A percentile compares a stretch with the other conserved stretches of the same genome.
Evolutionary conservation across 306 rosid species (phyloP).

Genomic region (Lathyrus sativus): DNA sequence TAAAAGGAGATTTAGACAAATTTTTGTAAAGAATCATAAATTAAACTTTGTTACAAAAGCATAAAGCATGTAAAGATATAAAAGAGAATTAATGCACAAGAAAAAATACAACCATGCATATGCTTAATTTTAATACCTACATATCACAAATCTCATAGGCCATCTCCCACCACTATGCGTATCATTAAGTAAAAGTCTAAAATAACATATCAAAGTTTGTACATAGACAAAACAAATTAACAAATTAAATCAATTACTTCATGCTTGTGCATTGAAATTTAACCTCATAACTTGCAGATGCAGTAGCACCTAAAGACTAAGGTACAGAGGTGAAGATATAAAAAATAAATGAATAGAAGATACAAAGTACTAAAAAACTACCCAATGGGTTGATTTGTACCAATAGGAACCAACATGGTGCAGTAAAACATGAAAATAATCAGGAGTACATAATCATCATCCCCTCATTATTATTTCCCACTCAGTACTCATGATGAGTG

Average conservation of each 20-base stretch:
- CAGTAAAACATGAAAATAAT: conserved; percentile 34
- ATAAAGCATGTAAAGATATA: conserved; percentile 50
- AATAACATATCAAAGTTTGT: conserved; percentile 13
- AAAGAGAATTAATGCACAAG: conserved; percentile 52
- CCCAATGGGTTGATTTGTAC: too few relatives aligned
- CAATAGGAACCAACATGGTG: too few relatives aligned
- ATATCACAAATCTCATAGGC: conserved; percentile 39
- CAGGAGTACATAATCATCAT: conserved; percentile 33
- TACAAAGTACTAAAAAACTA: neutral
- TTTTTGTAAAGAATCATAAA: conserved; percentile 53
- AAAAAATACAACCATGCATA: conserved; percentile 43
- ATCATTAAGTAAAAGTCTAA: conserved; percentile 35
- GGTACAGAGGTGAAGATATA: conserved; percentile 2
- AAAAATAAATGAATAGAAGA: neutral
- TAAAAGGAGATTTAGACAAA: conserved; percentile 50
- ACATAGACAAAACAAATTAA: neutral
- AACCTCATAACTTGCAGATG: conserved; percentile 3
- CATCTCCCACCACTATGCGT: conserved; percentile 34
- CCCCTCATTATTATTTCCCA: conserved; percentile 37
- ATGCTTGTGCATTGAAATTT: conserved; percentile 5
- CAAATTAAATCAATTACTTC: conserved; percentile 4
- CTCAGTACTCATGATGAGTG: conserved; percentile 45
- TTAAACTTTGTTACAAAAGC: conserved; percentile 62
- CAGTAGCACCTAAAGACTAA: neutral
- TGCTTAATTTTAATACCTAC: conserved; percentile 32